Conservation (phyloP, 2,329 filamentous ascomycete species). For the Akanthomyces dipterigenus region DNA sequence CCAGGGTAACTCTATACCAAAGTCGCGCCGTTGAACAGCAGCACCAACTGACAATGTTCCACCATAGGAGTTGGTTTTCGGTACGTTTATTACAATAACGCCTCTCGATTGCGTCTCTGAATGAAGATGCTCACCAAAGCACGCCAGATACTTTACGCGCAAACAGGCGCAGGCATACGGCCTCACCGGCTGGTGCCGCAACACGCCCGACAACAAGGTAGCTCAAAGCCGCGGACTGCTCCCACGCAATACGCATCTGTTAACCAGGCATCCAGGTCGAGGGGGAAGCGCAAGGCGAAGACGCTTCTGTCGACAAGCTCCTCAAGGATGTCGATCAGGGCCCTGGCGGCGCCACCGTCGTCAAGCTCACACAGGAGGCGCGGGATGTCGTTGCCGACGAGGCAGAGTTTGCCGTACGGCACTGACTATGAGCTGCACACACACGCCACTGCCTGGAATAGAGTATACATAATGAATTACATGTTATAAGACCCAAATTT, state of each 20-base stretch:
- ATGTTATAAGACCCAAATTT: background rate
- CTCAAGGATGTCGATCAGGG: constrained; percentile 70
- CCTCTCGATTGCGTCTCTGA: background rate
- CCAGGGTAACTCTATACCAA: constrained; percentile 52
- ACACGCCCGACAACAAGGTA: constrained; percentile 51
- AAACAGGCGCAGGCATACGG: constrained; percentile 43
- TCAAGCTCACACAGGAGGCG: constrained; percentile 63
- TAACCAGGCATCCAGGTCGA: constrained; percentile 56
- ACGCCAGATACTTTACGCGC: constrained; percentile 46
- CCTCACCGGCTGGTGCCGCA: constrained; percentile 57
- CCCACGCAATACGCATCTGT: constrained; percentile 11
- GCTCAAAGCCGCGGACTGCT: background rate
- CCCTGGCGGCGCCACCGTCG: constrained; percentile 64
- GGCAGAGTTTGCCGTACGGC: constrained; percentile 53
- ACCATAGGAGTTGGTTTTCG: constrained; percentile 49
- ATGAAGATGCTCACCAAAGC: background rate
- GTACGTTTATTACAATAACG: constrained; percentile 22
- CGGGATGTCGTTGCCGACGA: constrained; percentile 62
- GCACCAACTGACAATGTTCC: constrained; percentile 20
- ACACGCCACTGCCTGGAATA: background rate
- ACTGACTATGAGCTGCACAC: constrained; percentile 17
- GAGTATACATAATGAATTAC: background rate
- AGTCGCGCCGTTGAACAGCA: constrained; percentile 16
- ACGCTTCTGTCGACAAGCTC: constrained; percentile 59
- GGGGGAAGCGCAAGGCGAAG: constrained; percentile 77